These are phyloP conservation scores for Salix caprea DNA, from an alignment of 345 rosid genomes.

Conservation along the genomic window DNA sequence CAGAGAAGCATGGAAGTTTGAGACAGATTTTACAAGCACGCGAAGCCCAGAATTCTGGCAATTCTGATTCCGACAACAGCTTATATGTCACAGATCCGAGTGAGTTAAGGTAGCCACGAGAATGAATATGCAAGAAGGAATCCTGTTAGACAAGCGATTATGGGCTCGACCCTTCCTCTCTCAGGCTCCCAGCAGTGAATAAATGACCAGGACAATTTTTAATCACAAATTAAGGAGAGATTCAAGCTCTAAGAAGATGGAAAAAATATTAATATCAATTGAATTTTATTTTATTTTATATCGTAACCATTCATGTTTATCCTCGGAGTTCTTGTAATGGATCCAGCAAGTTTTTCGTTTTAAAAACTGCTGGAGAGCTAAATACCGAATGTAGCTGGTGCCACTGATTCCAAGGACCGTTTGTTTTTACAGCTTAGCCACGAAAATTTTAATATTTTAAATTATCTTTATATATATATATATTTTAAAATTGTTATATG, in stretches of 20 bases:
- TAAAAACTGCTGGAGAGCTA: background rate
- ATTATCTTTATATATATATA: too few species aligned
- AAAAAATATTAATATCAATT: too few species aligned
- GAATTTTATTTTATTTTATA: too few species aligned
- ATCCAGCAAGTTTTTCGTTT: background rate
- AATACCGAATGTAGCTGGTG: too few species aligned
- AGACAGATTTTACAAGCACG: conserved; percentile 65
- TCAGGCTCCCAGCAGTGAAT: conserved; percentile 53
- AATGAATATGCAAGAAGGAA: conserved; percentile 46
- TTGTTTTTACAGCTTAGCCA: too few species aligned
- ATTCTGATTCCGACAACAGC: conserved; percentile 29
- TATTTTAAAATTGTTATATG: too few species aligned
- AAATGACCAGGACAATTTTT: background rate
- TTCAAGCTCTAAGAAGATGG: too few species aligned
- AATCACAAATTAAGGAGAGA: too few species aligned
- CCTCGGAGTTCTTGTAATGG: background rate
- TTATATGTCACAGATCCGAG: conserved; percentile 50
- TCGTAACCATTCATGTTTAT: background rate
- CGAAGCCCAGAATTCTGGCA: conserved; percentile 46
- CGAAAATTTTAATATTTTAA: too few species aligned
- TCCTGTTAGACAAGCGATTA: conserved; percentile 66
- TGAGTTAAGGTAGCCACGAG: conserved; percentile 43
- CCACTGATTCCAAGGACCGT: too few species aligned
- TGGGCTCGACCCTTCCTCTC: conserved; percentile 56
- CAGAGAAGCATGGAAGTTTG: background rate